Conservation (phyloP, 331 rosid species). For the Malus hybrid region DNA sequence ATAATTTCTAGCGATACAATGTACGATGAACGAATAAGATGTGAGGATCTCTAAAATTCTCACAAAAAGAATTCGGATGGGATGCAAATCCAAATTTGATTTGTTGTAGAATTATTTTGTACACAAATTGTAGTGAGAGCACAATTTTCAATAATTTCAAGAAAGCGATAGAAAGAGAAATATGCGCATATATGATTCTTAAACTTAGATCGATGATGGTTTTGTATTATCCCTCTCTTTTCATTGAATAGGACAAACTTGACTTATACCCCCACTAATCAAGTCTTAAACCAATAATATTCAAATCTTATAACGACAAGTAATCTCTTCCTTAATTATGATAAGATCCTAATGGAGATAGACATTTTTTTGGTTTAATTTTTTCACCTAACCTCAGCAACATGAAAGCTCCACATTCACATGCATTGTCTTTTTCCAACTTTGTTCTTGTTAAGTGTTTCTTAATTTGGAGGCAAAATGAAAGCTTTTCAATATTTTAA, state of each 20-base stretch:
- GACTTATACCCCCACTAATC: not conserved
- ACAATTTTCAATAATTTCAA: not conserved
- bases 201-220: not conserved
- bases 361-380: slow-evolving; percentile 27
- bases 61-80: no score
- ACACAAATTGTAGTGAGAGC: not conserved
- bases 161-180: not conserved
- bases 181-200: not conserved
- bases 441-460: slow-evolving; percentile 15
- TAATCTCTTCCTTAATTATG: slow-evolving; percentile 28
- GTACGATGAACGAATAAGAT: no score
- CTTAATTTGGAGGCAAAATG: slow-evolving; percentile 56
- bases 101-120: not conserved
- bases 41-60: no score
- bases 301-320: slow-evolving; percentile 22
- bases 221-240: not conserved
- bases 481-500: slow-evolving; percentile 31
- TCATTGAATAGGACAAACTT: not conserved
- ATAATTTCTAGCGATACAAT: no score
- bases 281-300: not conserved
- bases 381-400: slow-evolving; percentile 37
- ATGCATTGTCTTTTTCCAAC: slow-evolving; percentile 9
- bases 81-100: no score
- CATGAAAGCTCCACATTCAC: slow-evolving; percentile 35
- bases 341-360: slow-evolving; percentile 27